Conservation (phyloP, 177 flowering plant genomes). For the Vitis hybrid region DNA sequence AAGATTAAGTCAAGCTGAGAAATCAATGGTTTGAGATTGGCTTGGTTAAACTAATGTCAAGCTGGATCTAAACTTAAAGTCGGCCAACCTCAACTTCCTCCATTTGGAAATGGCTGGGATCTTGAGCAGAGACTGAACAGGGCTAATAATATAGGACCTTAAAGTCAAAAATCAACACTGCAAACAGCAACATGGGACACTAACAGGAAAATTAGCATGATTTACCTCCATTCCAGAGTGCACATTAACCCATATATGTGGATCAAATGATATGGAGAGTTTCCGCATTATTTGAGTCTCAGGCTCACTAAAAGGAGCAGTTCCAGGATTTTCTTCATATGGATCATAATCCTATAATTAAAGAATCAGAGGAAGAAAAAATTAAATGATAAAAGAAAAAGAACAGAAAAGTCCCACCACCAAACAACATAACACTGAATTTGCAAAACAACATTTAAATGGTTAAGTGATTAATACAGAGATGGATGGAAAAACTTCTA, state of each 20-base stretch:
- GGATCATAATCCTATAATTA: constrained; percentile 88
- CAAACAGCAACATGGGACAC: background rate
- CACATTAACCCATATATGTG: constrained; percentile 94
- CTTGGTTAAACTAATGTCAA: too few relatives aligned
- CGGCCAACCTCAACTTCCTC: background rate
- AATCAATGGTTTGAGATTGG: too few relatives aligned
- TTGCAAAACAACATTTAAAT: too few relatives aligned
- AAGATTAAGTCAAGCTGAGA: too few relatives aligned
- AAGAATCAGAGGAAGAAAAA: background rate
- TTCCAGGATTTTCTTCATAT: constrained; percentile 94
- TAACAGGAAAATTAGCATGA: background rate
- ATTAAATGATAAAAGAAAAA: background rate
- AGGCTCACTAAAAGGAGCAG: constrained; percentile 95
- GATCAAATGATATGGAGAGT: constrained; percentile 76
- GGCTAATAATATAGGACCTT: background rate
- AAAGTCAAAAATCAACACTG: background rate
- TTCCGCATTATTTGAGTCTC: constrained; percentile 94
- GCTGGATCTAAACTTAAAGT: too few relatives aligned
- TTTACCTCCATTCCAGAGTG: constrained; percentile 99
- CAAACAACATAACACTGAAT: background rate
- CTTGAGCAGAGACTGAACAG: background rate
- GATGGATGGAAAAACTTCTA: too few relatives aligned
- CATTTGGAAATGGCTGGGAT: background rate
- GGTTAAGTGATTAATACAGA: too few relatives aligned
- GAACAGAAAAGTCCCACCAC: background rate